A percentile compares a stretch with the other conserved stretches of the same genome.
Evolutionary conservation across 179 eudicot species (phyloP).

Genomic region (Amaranthus tricolor): DNA sequence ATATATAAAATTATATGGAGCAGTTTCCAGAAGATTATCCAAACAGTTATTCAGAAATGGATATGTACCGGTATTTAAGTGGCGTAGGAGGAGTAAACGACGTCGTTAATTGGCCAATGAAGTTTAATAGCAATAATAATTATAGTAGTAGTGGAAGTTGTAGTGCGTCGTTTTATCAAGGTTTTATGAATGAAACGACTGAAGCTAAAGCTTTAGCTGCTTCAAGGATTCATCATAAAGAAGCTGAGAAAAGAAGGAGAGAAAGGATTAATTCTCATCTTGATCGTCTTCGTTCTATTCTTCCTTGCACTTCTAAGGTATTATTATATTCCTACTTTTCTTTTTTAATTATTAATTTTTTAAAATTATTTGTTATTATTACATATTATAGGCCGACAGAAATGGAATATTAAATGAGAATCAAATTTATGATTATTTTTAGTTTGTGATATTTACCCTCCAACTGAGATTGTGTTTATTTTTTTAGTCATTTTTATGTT

Average conservation of each 20-base stretch:
- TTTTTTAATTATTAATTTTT: too few relatives aligned
- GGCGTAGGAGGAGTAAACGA: neutral
- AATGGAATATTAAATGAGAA: too few relatives aligned
- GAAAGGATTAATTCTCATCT: conserved; percentile 49
- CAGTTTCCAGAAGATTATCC: conserved; percentile 22
- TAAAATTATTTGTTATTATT: too few relatives aligned
- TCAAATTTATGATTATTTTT: too few relatives aligned
- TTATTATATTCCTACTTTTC: too few relatives aligned
- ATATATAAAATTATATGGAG: conserved; percentile 1
- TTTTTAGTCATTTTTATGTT: too few relatives aligned
- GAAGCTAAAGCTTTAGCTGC: conserved; percentile 34
- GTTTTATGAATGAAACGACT: conserved; percentile 34
- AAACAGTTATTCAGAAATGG: conserved; percentile 23
- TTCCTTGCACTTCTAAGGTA: conserved; percentile 47
- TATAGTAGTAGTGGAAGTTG: conserved; percentile 10
- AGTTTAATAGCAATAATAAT: neutral
- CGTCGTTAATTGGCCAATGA: conserved; percentile 4
- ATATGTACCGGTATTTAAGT: conserved; percentile 26
- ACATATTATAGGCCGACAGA: too few relatives aligned
- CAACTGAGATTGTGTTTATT: too few relatives aligned
- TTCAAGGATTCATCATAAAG: conserved; percentile 36
- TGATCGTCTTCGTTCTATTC: conserved; percentile 45
- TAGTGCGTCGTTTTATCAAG: conserved; percentile 29
- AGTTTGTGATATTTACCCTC: too few relatives aligned
- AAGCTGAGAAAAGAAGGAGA: conserved; percentile 44